Base-by-base conservation (phyloP, 202 grass and related monocot genomes). In the Carex arenaria region DNA sequence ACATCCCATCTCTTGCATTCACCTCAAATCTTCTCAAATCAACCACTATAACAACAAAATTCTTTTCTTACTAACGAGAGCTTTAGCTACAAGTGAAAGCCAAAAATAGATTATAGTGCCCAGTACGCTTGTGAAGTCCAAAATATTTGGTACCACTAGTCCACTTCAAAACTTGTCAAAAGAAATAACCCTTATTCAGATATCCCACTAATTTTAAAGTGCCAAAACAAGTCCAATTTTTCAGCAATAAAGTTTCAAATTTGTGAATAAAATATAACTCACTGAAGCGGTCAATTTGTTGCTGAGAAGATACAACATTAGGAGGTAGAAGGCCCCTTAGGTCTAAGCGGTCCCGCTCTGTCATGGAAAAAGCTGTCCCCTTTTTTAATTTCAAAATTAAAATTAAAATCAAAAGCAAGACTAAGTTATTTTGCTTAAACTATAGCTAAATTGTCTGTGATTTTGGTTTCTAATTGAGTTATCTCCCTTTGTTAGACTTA, bases 251-350 rank as follows among this genome's bases (percentile, higher is more conserved):
- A 47, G 53, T 26, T 66, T 67, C 72, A 30, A 68, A 68, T 1
- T 70, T 43, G 86, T 80, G 17, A 19, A 77, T 13, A 36, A 59
- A 81, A 28, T 54, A 15, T 61, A 63, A 36, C 87, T 84, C 89
- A 95, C 92, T 98, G 92, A 98, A 98, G 82, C 92, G 89, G 71
- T 98, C 90, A 68, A 98, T 95, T 84, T 98, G 90, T 88, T 95
- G 89, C 88, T 92, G 87, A 60, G 90, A 63, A 63, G 89, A 92
- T 85, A 93, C 88, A 72, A 93, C 82, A 89, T 90, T 98, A 40
- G 95, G 95, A 68, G 95, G 95, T 87, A 98, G 93, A 91, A 98
- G 81, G 55, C 95, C 95, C 28, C 92, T 93, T 80, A 98, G 91
- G 84, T 92, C 92, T 77, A 98, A 87, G 13, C 92, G 90, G 86